Evolutionary conservation across 2,329 filamentous ascomycete species (phyloP), one percentile per base, ranked within the genome.

Genomic region (Claviceps humidiphila): DNA sequence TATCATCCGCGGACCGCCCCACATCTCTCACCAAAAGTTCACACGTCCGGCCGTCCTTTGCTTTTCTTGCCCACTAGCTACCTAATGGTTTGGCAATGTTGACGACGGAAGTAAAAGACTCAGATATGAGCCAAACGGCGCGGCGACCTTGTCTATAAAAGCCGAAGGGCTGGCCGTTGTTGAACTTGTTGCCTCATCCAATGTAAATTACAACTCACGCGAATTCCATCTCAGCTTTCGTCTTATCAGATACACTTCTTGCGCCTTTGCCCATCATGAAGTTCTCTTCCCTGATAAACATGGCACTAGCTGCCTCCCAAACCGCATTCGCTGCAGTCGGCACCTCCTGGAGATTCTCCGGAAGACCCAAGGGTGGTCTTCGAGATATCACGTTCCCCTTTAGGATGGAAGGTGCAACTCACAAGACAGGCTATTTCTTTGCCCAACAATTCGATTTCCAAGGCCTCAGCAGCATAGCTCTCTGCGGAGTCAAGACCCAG

Each of bases 371-470:
- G 20, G 41, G 41, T 6, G 41, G 41, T 24, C 20, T 43, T 17
- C 20, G 22, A 22, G 41, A 43, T 20, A 22, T 61, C 16, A 58
- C 58, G 1, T 61, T 61, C 38, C 56, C 58, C 17, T 54, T 61
- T 34, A 56, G 53, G 50, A 56, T 61, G 41, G 51, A 54, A 40
- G 50, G 53, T 1, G 57, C 59, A 3, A 41, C 53, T 4, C 60
- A 59, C 43, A 20, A 40, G 5, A 37, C 24, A 1, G 59, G 58
- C 16, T 62, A 55, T 44, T 61, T 58, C 54, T 61, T 58, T 52
- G 60, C 59, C 9, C 55, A 61, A 51, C 57, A 59, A 41, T 61
- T 54, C 50, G 37, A 42, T 17, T 59, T 61, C 30, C 6, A 53
- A 2, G 51, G 49, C 39, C 17, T 54, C 42, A 14, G 5, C 4